Conservation (phyloP, 768 basidiomycete species). For the Mycena capillaripes region DNA sequence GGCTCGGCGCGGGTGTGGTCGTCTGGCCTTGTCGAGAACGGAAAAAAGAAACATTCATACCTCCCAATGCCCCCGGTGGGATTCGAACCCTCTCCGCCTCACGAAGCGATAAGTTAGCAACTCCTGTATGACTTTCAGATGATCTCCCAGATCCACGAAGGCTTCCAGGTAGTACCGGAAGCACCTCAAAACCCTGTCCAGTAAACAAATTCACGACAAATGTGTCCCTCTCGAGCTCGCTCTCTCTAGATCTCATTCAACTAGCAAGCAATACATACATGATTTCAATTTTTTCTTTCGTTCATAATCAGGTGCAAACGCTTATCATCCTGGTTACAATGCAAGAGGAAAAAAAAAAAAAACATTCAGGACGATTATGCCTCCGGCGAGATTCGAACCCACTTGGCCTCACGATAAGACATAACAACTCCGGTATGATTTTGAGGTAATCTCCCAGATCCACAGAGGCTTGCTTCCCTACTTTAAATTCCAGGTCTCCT, state of each 20-base stretch:
- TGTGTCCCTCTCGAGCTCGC: no score
- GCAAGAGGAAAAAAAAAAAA: not conserved
- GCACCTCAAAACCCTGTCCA: no score
- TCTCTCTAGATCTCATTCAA: no score
- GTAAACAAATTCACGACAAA: no score
- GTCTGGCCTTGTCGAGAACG: no score
- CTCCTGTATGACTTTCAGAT: not conserved
- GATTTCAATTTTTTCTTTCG: no score
- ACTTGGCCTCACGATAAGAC: not conserved
- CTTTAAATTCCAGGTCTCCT: no score
- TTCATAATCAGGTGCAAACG: not conserved
- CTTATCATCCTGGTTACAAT: not conserved
- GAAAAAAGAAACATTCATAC: not conserved
- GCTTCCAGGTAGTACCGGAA: no score
- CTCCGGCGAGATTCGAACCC: constrained; percentile 1
- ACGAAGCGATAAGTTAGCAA: no score
- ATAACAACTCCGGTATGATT: not conserved
- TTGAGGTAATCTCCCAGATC: not conserved
- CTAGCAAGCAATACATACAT: no score
- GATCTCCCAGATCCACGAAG: not conserved
- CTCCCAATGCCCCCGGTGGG: not conserved
- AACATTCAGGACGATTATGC: not conserved
- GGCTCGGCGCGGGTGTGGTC: no score
- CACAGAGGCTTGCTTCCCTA: not conserved
- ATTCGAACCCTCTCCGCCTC: not conserved